phyloP scores from a whole-genome alignment of 2,329 filamentous ascomycete species.

The Aphanocladium album region DNA sequence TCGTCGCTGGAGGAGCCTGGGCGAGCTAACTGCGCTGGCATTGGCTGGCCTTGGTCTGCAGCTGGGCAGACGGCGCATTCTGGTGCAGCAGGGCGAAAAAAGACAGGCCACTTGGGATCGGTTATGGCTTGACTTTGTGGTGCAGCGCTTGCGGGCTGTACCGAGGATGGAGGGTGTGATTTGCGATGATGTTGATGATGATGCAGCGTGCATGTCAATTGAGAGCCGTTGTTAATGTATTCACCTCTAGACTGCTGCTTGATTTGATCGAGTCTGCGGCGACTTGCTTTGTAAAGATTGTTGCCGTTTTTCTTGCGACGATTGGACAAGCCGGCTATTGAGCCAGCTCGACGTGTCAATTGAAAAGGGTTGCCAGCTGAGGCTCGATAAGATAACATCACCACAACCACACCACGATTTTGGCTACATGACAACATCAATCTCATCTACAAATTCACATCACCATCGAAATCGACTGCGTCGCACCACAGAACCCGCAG shows the following conservation, averaged over 20 bases:
- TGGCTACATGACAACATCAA: background rate
- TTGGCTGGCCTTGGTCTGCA: background rate
- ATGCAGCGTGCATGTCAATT: background rate
- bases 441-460: background rate
- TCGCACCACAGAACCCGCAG: background rate
- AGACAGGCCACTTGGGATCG: constrained; percentile 7
- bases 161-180: constrained; percentile 1
- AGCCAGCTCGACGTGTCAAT: too few relatives aligned
- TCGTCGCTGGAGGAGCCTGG: constrained; percentile 14
- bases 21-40: background rate
- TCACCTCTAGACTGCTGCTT: too few relatives aligned
- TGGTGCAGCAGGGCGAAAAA: background rate
- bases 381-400: too few relatives aligned
- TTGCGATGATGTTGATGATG: background rate
- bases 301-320: background rate
- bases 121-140: background rate
- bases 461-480: background rate
- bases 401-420: background rate
- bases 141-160: background rate
- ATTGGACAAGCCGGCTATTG: too few relatives aligned
- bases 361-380: too few relatives aligned
- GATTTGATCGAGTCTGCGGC: background rate
- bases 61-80: too few relatives aligned
- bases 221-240: background rate
- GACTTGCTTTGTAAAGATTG: too few relatives aligned